phyloP scores from a whole-genome alignment of 805 yeast genomes.

The Spathaspora girioi region DNA sequence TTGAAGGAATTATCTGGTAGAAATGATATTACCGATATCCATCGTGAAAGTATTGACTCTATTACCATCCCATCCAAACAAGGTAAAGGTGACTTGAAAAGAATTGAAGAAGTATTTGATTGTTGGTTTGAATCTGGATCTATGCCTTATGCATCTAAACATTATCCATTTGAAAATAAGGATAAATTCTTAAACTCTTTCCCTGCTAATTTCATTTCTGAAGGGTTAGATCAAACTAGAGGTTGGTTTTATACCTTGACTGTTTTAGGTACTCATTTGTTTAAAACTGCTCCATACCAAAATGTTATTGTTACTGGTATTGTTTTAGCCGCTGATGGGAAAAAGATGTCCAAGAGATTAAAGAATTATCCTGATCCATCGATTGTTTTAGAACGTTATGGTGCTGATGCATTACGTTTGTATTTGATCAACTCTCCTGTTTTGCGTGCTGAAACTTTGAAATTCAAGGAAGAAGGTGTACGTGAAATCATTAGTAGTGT shows the following conservation, averaged over 20 bases:
- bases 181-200: constrained; percentile 68
- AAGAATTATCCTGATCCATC: constrained; percentile 97
- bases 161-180: constrained; percentile 89
- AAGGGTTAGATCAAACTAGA: constrained; percentile 99
- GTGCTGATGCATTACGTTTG: constrained; percentile 96
- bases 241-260: constrained; percentile 99
- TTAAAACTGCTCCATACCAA: constrained; percentile 88
- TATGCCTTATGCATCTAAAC: constrained; percentile 97
- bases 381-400: constrained; percentile 76
- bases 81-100: constrained; percentile 83
- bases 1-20: constrained; percentile 81
- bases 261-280: constrained; percentile 91
- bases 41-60: constrained; percentile 88
- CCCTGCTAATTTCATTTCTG: constrained; percentile 98
- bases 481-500: constrained; percentile 96
- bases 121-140: constrained; percentile 99
- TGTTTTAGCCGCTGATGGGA: constrained; percentile 96
- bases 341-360: constrained; percentile 97
- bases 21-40: constrained; percentile 79
- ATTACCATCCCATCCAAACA: constrained; percentile 88
- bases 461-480: constrained; percentile 98
- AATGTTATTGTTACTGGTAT: constrained; percentile 96
- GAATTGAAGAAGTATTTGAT: constrained; percentile 97
- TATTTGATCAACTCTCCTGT: constrained; percentile 97
- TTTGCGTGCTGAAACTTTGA: constrained; percentile 91